Evolutionary conservation across 768 basidiomycete genomes (phyloP).

Genomic region (Lactifluus hygrophoroides): DNA sequence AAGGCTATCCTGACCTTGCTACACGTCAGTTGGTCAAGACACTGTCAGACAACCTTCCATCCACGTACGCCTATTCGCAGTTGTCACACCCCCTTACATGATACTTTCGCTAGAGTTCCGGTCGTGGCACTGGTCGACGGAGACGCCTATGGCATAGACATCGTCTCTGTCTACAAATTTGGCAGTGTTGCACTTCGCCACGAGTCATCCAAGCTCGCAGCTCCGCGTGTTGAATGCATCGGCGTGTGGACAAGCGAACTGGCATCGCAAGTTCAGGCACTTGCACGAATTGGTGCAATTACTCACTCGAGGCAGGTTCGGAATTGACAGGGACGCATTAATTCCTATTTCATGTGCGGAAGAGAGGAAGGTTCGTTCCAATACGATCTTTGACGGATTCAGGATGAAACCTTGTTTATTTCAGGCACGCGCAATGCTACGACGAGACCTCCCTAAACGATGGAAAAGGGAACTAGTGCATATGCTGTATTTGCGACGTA

Average conservation of each 20-base stretch:
- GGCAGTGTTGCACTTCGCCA: slow-evolving; percentile 68
- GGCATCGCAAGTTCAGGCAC: slow-evolving; percentile 36
- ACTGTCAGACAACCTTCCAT: slow-evolving; percentile 57
- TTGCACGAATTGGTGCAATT: neutral
- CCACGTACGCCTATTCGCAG: slow-evolving; percentile 34
- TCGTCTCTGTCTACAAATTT: slow-evolving; percentile 77
- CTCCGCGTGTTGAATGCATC: slow-evolving; percentile 67
- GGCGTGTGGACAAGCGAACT: slow-evolving; percentile 71
- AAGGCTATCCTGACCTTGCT: slow-evolving; percentile 93
- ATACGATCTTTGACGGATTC: neutral
- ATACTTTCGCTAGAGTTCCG: slow-evolving; percentile 46
- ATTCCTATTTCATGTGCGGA: slow-evolving; percentile 65
- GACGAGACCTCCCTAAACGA: slow-evolving; percentile 41
- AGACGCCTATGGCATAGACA: slow-evolving; percentile 89
- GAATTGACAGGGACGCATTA: slow-evolving; percentile 49
- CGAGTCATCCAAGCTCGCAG: slow-evolving; percentile 60
- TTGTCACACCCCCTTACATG: neutral
- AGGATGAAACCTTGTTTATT: neutral
- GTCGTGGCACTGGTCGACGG: slow-evolving; percentile 79
- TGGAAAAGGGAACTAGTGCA: slow-evolving; percentile 78
- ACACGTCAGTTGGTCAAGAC: slow-evolving; percentile 78
- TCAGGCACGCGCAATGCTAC: slow-evolving; percentile 60
- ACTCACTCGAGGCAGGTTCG: slow-evolving; percentile 36
- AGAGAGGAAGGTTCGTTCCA: slow-evolving; percentile 54
- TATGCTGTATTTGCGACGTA: slow-evolving; percentile 75